These are phyloP conservation scores for Tuber indicum DNA, from an alignment of 495 filamentous ascomycete species.

Conservation along the genomic window DNA sequence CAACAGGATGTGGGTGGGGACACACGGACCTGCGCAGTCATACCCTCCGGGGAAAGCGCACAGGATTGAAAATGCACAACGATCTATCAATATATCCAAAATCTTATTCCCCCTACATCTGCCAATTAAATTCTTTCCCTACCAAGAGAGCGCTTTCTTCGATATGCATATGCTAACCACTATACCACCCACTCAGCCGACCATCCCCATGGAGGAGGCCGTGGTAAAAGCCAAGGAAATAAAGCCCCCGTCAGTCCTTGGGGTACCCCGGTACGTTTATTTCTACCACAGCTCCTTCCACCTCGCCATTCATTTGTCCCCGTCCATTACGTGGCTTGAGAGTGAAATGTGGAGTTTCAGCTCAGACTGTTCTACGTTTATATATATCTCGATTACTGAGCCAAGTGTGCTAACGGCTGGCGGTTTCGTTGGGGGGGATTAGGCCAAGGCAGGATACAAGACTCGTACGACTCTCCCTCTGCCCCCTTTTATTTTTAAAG, in stretches of 20 bases:
- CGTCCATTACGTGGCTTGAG: not conserved
- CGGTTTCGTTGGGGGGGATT: not conserved
- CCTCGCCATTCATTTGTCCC: not conserved
- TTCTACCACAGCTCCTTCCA: not conserved
- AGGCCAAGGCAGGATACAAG: conserved; percentile 94
- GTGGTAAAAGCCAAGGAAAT: conserved; percentile 99
- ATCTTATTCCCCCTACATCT: not conserved
- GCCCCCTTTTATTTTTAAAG: not conserved
- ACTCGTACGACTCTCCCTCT: conserved; percentile 53
- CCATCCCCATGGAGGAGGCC: conserved; percentile 96
- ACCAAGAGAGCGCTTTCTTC: not conserved
- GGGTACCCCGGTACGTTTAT: conserved; percentile 78
- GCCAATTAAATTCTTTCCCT: not conserved
- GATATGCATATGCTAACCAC: conserved; percentile 36
- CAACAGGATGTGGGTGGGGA: not conserved
- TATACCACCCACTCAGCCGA: conserved; percentile 50
- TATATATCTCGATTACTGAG: conserved; percentile 42
- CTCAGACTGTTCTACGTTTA: conserved; percentile 9
- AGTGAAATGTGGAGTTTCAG: conserved; percentile 10
- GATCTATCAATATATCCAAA: not conserved
- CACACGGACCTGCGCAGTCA: not conserved
- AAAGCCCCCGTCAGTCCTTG: conserved; percentile 87
- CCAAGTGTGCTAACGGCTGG: not conserved
- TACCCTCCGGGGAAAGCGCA: not conserved
- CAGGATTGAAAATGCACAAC: not conserved